Evolutionary conservation across 2,329 filamentous ascomycete species (phyloP), one percentile per base, ranked within the genome.

Genomic region (Colletotrichum sublineola): DNA sequence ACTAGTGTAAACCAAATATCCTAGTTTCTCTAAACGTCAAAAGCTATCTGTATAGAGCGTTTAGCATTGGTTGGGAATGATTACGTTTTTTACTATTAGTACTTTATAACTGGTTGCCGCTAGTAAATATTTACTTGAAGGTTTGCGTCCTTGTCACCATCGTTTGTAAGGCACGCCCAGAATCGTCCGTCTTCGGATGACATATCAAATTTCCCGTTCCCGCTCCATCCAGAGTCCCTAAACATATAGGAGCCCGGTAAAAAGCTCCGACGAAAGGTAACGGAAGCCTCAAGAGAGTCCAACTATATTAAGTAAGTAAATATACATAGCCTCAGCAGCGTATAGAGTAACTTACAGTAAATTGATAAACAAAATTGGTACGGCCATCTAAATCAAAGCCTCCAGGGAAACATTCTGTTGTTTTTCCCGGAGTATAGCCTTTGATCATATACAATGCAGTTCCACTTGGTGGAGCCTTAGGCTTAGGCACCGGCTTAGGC

Each of bases 321-420:
- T 11, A 5, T 12, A 2, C 1, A 5, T 1, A 5, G 20, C 3
- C 11, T 12, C 12, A 12, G n/a, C 5, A n/a, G 20, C 0, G 12
- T 24, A 0, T 2, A 12, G 12, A 7, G 46, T 5, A 15, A 24
- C 46, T 5, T 12, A 48, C 46, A 0, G 8, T 24, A 12, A n/a
- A 48, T 0, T n/a, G 4, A 4, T n/a, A 48, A 5, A 5, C 1
- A 12, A 48, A 48, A 1, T n/a, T 3, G 5, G 8, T 24, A 12
- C 46, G 46, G 46, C n/a, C n/a, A 2, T 3, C 2, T 11, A 5
- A 24, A 12, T 24, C 20, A n/a, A 48, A 24, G 8, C 1, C 5
- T 5, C 46, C n/a, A 24, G 20, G 46, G 3, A 4, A 48, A 12
- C 46, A 48, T 11, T 48, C 46, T 24, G 20, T 48, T 7, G 20